A percentile compares a stretch with the other conserved stretches of the same genome.
Conservation (phyloP, 1,284 basidiomycete species). For the Cerrena zonata region DNA sequence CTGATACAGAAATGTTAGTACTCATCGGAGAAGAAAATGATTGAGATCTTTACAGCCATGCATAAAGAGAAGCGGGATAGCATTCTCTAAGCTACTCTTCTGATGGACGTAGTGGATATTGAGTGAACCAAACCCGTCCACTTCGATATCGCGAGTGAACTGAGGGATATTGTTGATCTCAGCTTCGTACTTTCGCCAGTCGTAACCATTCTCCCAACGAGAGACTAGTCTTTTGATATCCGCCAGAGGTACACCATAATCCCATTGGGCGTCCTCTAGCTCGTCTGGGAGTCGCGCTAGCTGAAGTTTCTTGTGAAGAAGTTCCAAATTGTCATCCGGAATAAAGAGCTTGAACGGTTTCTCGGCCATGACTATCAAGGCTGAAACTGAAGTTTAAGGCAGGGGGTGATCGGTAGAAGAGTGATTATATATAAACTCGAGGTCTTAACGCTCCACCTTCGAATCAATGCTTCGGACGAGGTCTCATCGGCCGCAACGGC, state of each 20-base stretch:
- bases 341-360: constrained; percentile 10
- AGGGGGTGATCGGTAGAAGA: no score
- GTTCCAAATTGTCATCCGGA: constrained; percentile 20
- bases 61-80: constrained; percentile 42
- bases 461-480: no score
- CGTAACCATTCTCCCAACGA: constrained; percentile 24
- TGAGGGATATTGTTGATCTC: constrained; percentile 17
- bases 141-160: constrained; percentile 24
- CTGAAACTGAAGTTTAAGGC: no score
- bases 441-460: no score
- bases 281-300: constrained; percentile 12
- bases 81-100: constrained; percentile 26
- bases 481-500: no score
- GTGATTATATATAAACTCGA: no score
- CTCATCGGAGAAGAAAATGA: background rate
- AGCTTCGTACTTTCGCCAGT: constrained; percentile 17
- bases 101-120: constrained; percentile 46
- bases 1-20: constrained; percentile 24
- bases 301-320: constrained; percentile 23
- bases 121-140: constrained; percentile 33
- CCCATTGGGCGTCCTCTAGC: constrained; percentile 7
- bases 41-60: constrained; percentile 37
- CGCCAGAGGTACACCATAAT: constrained; percentile 4
- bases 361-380: constrained; percentile 4
- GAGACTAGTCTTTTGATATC: constrained; percentile 1